These are phyloP conservation scores for Cicer cuneatum DNA, from an alignment of 306 rosid species.

Conservation along the genomic window DNA sequence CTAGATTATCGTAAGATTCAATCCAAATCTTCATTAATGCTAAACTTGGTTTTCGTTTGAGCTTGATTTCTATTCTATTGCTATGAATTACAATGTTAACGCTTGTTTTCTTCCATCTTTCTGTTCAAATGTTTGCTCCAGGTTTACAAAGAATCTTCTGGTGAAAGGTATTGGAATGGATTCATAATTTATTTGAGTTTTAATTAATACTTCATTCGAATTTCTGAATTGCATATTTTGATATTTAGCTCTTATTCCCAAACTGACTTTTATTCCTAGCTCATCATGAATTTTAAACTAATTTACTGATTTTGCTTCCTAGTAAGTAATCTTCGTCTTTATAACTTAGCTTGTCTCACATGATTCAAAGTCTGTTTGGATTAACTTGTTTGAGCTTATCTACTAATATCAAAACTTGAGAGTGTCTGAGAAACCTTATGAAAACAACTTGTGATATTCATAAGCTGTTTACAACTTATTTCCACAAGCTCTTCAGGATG, in stretches of 20 bases:
- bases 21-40: background rate
- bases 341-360: conserved; percentile 21
- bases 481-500: too few relatives aligned
- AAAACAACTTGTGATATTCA: too few relatives aligned
- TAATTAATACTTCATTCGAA: background rate
- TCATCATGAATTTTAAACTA: conserved; percentile 12
- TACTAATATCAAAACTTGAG: too few relatives aligned
- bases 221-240: background rate
- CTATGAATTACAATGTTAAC: conserved; percentile 41
- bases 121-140: conserved; percentile 50
- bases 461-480: too few relatives aligned
- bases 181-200: conserved; percentile 25
- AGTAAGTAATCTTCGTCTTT: conserved; percentile 12
- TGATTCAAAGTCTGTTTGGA: background rate
- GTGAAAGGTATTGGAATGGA: conserved; percentile 60
- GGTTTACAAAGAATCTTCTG: conserved; percentile 61
- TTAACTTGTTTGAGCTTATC: too few relatives aligned
- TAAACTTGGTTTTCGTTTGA: conserved; percentile 4
- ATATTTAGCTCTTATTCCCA: conserved; percentile 9
- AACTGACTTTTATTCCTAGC: background rate
- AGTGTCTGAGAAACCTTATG: too few relatives aligned
- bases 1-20: background rate
- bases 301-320: conserved; percentile 22
- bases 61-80: conserved; percentile 24
- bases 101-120: conserved; percentile 27